Percentiles rank a stretch among this genome's conserved stretches.
phyloP scores from a whole-genome alignment of 805 yeast genomes.

The Saturnispora diversa region DNA sequence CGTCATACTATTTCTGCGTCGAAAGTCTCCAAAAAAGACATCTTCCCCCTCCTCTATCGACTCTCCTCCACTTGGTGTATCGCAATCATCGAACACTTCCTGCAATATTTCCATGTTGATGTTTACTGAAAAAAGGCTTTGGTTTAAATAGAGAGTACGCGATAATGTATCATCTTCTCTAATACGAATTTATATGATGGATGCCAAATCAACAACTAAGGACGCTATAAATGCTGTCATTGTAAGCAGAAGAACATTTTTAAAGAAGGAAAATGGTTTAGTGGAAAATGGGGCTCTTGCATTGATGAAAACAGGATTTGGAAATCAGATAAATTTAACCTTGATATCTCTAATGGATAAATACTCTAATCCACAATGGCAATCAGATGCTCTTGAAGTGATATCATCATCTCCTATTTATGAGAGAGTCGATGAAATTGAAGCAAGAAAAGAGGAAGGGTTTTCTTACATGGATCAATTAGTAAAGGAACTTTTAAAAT shows the following conservation, averaged over 20 bases:
- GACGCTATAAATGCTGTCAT: neutral
- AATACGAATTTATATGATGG: neutral
- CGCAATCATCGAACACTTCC: neutral
- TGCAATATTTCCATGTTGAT: neutral
- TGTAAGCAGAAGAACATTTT: neutral
- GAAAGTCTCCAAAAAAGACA: neutral
- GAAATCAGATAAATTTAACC: constrained; percentile 1
- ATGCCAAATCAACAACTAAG: neutral
- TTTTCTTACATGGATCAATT: constrained; percentile 48
- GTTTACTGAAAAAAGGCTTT: neutral
- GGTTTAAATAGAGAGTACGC: neutral
- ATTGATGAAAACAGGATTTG: neutral
- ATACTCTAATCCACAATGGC: constrained; percentile 14
- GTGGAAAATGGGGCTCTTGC: neutral
- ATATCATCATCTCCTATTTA: constrained; percentile 64
- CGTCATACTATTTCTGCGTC: neutral
- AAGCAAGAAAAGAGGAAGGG: constrained; percentile 8
- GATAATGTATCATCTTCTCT: neutral
- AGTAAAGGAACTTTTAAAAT: constrained; percentile 48
- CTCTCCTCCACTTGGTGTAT: neutral
- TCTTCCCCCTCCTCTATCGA: neutral
- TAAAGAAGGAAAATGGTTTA: neutral
- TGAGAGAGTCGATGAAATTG: constrained; percentile 29
- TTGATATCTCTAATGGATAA: constrained; percentile 3
- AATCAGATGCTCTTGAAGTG: constrained; percentile 52